Conservation (phyloP, 2,329 filamentous ascomycete genomes). For the Diaporthe destruens region DNA sequence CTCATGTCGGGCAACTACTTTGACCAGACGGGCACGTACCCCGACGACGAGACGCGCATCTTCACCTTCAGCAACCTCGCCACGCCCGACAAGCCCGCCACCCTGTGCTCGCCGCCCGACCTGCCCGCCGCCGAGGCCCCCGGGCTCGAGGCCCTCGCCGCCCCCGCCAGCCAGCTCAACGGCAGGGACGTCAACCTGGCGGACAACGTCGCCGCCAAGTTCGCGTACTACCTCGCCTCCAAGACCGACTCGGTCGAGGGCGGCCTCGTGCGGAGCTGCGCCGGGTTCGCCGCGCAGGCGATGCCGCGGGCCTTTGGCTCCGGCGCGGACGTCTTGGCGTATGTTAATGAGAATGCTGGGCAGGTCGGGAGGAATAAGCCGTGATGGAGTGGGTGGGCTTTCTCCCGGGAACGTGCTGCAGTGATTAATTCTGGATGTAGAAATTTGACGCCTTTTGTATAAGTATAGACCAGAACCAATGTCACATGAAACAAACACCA, state of each 20-base stretch:
- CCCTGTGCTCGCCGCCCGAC: constrained; percentile 28
- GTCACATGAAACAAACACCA: neutral
- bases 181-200: constrained; percentile 10
- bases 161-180: constrained; percentile 15
- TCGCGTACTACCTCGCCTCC: neutral
- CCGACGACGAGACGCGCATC: constrained; percentile 10
- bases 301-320: constrained; percentile 42
- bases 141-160: neutral
- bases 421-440: neutral
- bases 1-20: constrained; percentile 33
- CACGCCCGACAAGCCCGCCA: constrained; percentile 5
- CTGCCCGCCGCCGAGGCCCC: constrained; percentile 20
- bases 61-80: constrained; percentile 31
- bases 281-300: constrained; percentile 49
- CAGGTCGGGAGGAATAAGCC: constrained; percentile 14
- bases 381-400: neutral
- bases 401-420: too few relatives aligned
- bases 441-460: neutral
- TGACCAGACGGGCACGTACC: constrained; percentile 18
- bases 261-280: constrained; percentile 15
- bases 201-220: constrained; percentile 13
- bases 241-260: constrained; percentile 23
- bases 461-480: neutral
- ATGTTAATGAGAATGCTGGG: constrained; percentile 18
- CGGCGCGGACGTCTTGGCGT: neutral